These are phyloP conservation scores for Aspergillus tamarii DNA, from an alignment of 2,329 filamentous ascomycete genomes.

Conservation along the genomic window DNA sequence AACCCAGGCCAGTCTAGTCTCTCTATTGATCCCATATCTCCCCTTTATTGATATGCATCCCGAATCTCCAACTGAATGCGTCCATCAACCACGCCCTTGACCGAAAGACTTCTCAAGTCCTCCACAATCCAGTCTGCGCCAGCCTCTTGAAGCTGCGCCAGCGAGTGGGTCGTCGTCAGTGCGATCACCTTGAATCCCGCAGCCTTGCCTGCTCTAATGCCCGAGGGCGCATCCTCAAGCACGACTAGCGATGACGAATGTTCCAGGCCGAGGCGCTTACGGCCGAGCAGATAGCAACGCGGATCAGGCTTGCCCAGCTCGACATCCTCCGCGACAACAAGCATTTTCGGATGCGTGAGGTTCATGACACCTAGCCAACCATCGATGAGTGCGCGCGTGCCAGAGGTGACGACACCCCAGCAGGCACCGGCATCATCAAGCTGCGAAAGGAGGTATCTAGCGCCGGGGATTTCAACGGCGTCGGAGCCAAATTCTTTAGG, in stretches of 20 bases:
- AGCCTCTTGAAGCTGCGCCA: conserved; percentile 71
- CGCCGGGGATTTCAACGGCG: conserved; percentile 84
- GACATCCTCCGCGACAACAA: conserved; percentile 78
- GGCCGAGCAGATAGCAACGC: conserved; percentile 71
- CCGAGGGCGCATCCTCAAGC: conserved; percentile 86
- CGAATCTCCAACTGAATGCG: conserved; percentile 68
- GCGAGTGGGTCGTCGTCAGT: conserved; percentile 80
- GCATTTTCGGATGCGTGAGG: conserved; percentile 66
- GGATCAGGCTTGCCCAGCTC: conserved; percentile 77
- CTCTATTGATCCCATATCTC: conserved; percentile 1
- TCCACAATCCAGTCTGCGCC: conserved; percentile 86
- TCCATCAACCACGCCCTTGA: conserved; percentile 61
- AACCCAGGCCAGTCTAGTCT: neutral
- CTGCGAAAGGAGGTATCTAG: conserved; percentile 68
- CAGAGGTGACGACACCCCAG: conserved; percentile 85
- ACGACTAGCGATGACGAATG: conserved; percentile 66
- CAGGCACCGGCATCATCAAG: conserved; percentile 66
- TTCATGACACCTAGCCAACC: conserved; percentile 73
- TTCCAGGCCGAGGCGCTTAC: conserved; percentile 59
- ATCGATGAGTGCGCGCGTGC: conserved; percentile 65
- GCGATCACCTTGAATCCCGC: conserved; percentile 84
- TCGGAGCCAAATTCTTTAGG: conserved; percentile 76
- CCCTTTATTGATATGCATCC: conserved; percentile 53
- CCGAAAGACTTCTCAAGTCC: conserved; percentile 73
- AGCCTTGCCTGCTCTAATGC: conserved; percentile 79